Base-by-base conservation (phyloP, 495 filamentous ascomycete genomes). In the Xylaria acuta region DNA sequence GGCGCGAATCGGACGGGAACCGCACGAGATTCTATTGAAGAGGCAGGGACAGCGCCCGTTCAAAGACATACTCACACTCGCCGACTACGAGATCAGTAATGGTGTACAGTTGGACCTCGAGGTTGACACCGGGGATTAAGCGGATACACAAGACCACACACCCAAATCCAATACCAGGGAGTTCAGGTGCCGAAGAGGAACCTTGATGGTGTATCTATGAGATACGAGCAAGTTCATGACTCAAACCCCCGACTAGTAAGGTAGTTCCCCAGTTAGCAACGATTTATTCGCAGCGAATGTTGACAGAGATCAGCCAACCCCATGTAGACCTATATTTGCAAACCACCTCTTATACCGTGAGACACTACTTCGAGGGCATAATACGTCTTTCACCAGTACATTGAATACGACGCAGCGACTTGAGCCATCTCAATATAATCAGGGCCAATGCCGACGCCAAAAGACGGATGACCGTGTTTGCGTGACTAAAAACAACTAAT, bases 21-120 rank as follows among this genome's bases (percentile, higher is more conserved):
- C 94, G 58, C 92, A 96, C 76, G 93, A 97, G 82, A 97, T 98
- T 70, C 83, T 97, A 78, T 81, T 98, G 69, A 97, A 97, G 86
- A 85, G 94, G 75, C 94, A 98, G 82, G 93, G 94, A 11, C 93
- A 97, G 83, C 80, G 94, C 72, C 94, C 94, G 25, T 97, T 98
- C 79, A 97, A 97, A 84, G 94, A 97, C 77, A 86, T 90, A 65
- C 86, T 98, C 64, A 95, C 90, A 56, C 81, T 97, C 74, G 92
- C 90, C 75, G 94, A 97, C 84, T 98, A 97, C 85, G 93, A 93
- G 49, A 88, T 98, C 75, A 92, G 90, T 79, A 94, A 92, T 82
- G 94, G 94, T 54, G 93, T 95, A 75, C 93, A 97, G 82, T 80
- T 97, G 78, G 94, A 97, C 83, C 83, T 97, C 84, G 92, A 93